Evolutionary conservation across 2,329 filamentous ascomycete genomes (phyloP), one percentile per base, ranked within the genome.

Genomic region (Aspergillus sp.): DNA sequence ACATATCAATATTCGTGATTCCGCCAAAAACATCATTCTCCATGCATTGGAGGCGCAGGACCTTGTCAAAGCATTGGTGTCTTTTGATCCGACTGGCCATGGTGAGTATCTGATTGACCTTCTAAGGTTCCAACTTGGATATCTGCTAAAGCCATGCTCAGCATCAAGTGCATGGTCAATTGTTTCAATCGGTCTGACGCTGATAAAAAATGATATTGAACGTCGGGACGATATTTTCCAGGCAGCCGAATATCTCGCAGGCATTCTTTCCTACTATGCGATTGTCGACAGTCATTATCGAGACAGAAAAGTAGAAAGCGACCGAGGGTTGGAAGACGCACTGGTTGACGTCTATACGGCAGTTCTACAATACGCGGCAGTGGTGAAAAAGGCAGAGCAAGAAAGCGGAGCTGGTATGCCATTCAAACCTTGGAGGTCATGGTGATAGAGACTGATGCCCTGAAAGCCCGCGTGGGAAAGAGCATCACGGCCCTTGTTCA

Each of bases 161-260:
- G 54, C 46, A 26, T 56, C 54, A 36, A 42, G 2, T n/a, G 54
- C 54, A 2, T 56, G 54, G 54, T 32, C 54, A 12, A 16, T 56
- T 26, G 54, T 56, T 32, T 51, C 54, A 4, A 14, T 56, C 20
- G 54, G 54, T 6, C 16, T 56, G 54, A 50, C 54, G 26, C 14
- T 56, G 29, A 26, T 56, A 46, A 20, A 49, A 18, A 56, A 56
- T 24, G 31, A 56, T 9, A 39, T 56, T 20, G 46, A 49, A 9
- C 54, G 54, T 18, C 29, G 45, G 39, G 54, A 56, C 12, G 45
- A 26, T 7, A 42, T 56, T 16, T 29, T 56, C n/a, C 26, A 56
- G 24, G n/a, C 54, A 7, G 31, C 46, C 9, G 53, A 55, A 18
- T 55, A 47, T 31, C 24, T 47, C 2, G 53, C 42, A 1, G 12